Conservation (phyloP, 495 filamentous ascomycete species). For the Penicillium ucsense region DNA sequence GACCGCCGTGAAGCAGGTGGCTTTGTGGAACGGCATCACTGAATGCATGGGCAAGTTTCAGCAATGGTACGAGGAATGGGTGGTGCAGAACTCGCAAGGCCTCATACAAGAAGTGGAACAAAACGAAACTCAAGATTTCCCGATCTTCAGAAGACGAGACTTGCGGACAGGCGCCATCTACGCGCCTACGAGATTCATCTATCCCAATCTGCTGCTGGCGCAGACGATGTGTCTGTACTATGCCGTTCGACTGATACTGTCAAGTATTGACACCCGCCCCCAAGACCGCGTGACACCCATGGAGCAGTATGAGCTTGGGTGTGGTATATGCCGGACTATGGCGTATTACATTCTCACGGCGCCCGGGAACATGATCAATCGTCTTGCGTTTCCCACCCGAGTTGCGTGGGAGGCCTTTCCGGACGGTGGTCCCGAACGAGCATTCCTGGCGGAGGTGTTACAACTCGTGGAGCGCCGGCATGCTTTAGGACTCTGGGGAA, state of each 20-base stretch:
- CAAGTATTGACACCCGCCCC: constrained; percentile 27
- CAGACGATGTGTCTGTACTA: constrained; percentile 39
- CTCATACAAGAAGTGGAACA: constrained; percentile 22
- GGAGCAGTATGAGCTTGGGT: constrained; percentile 32
- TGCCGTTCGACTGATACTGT: constrained; percentile 26
- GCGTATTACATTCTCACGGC: constrained; percentile 33
- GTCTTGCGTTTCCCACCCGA: constrained; percentile 33
- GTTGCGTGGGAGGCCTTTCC: constrained; percentile 38
- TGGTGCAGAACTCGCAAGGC: constrained; percentile 27
- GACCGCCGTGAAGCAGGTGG: constrained; percentile 25
- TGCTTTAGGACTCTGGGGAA: constrained; percentile 31
- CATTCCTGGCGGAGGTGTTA: constrained; percentile 29
- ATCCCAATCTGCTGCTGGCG: constrained; percentile 32
- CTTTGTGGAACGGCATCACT: constrained; percentile 29
- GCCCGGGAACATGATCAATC: constrained; percentile 39
- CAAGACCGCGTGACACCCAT: constrained; percentile 21
- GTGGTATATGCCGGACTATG: constrained; percentile 32
- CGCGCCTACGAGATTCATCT: constrained; percentile 26
- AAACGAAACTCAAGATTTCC: constrained; percentile 19
- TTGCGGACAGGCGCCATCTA: constrained; percentile 29
- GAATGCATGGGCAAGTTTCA: constrained; percentile 24
- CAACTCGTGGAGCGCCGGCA: constrained; percentile 33
- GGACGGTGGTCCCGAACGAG: constrained; percentile 26
- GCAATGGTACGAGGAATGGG: constrained; percentile 28
- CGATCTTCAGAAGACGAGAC: constrained; percentile 30